Conservation (phyloP, 495 filamentous ascomycete species). For the Penicillium desertorum region DNA sequence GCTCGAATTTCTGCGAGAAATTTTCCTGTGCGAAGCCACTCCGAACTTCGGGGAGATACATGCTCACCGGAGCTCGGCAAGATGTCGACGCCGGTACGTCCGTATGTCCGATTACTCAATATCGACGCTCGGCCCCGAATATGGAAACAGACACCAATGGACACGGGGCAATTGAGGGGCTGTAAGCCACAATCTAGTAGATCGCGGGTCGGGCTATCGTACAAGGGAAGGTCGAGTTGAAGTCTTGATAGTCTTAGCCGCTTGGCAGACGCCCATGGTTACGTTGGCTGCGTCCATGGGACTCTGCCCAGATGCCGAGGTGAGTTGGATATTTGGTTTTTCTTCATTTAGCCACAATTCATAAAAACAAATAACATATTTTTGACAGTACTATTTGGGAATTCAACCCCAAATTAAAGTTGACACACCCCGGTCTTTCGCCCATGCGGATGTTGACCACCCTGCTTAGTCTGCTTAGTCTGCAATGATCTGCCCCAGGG, state of each 20-base stretch:
- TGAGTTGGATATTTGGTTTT: neutral
- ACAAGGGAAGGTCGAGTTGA: slow-evolving; percentile 4
- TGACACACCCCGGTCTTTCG: slow-evolving; percentile 26
- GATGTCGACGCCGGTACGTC: neutral
- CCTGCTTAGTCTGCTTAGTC: slow-evolving; percentile 29
- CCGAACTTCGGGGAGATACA: neutral
- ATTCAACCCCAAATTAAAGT: slow-evolving; percentile 27
- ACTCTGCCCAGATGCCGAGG: neutral
- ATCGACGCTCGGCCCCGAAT: slow-evolving; percentile 13
- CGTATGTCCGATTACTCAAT: slow-evolving; percentile 7
- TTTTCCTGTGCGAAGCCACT: neutral
- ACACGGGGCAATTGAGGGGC: slow-evolving; percentile 5
- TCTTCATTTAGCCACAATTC: neutral
- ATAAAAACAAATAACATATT: neutral
- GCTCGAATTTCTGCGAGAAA: neutral
- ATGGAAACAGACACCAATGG: slow-evolving; percentile 4
- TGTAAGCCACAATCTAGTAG: slow-evolving; percentile 14
- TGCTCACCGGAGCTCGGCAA: slow-evolving; percentile 1
- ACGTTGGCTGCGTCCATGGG: neutral
- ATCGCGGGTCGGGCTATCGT: slow-evolving; percentile 10
- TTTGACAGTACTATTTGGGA: neutral
- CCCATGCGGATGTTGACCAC: slow-evolving; percentile 23
- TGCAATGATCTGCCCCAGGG: slow-evolving; percentile 25
- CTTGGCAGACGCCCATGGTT: slow-evolving; percentile 20
- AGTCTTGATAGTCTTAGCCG: slow-evolving; percentile 25